Percentiles rank a stretch among this genome's conserved stretches.
Evolutionary conservation across 169 alveolate genomes (phyloP).

Genomic region (Cryptosporidium andersoni): DNA sequence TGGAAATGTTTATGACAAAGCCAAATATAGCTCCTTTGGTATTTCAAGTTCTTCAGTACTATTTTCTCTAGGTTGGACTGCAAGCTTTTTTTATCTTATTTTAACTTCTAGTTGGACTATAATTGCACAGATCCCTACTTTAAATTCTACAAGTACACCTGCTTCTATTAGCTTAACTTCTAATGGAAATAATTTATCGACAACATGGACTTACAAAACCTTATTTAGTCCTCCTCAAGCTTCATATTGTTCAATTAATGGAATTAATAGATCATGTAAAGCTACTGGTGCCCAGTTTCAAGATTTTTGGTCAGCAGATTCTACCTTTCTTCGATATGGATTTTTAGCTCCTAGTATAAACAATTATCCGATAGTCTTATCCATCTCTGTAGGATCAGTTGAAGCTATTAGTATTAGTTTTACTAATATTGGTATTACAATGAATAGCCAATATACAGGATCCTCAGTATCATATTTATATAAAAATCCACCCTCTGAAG

Average conservation of each 20-base stretch:
- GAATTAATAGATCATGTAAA: conserved; percentile 15
- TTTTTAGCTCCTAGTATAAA: conserved; percentile 26
- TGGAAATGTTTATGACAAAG: conserved; percentile 24
- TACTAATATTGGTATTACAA: conserved; percentile 30
- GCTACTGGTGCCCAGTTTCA: conserved; percentile 21
- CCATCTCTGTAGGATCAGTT: conserved; percentile 15
- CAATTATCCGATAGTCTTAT: conserved; percentile 29
- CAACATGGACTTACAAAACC: conserved; percentile 51
- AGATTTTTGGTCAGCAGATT: conserved; percentile 8
- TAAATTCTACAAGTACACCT: not conserved
- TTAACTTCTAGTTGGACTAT: conserved; percentile 28
- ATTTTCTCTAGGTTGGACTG: conserved; percentile 62
- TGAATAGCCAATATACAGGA: conserved; percentile 10
- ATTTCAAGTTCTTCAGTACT: conserved; percentile 4
- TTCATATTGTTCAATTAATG: conserved; percentile 6
- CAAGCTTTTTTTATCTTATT: conserved; percentile 22
- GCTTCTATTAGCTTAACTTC: conserved; percentile 3
- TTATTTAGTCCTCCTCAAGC: conserved; percentile 19
- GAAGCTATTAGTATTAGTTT: conserved; percentile 14
- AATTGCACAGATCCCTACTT: conserved; percentile 43
- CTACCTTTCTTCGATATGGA: conserved; percentile 51
- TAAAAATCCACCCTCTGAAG: conserved; percentile 2
- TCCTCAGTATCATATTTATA: conserved; percentile 15
- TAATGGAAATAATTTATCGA: conserved; percentile 28
- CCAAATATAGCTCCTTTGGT: not conserved